Base-by-base conservation (phyloP, 768 basidiomycete species). In the Boletus rubescentipes region DNA sequence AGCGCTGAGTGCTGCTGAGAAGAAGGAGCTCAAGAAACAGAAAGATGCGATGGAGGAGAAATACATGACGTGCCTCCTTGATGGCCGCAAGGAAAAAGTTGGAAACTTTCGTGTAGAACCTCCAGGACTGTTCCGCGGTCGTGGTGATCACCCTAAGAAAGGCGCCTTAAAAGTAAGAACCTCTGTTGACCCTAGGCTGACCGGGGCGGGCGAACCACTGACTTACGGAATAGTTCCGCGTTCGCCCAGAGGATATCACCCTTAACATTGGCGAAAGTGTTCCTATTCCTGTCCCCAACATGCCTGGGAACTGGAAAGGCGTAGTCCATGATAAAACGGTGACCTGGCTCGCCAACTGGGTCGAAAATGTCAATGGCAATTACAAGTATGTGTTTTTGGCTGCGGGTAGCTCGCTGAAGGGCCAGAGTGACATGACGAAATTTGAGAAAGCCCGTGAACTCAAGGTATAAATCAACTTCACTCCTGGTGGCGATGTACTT, bases 261-360 rank as follows among this genome's bases (percentile, higher is more conserved):
- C 73, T 99, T 68, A 99, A 99, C 73, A 94, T 99, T 53, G 95
- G 91, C 18, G 77, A 86, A 62, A 81, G 79, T 43, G 80, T 79
- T 1, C 80, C 85, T 2, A 74, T 89, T 29, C 97, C 97, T 1
- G 72, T 81, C n/a, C 93, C 97, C 5, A 98, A 97, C 60, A 85
- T 89, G 67, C 86, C 93, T 18, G 96, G 97, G 40, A 81, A 84
- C 39, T 99, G 97, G 97, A 93, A 91, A 69, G 77, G 79, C 4
- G 77, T 97, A 20, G 79, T 84, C 11, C 92, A 98, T 66, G 95
- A 98, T 67, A 87, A 95, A 61, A 98, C 93, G 3, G 97, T 98
- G 26, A 98, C 97, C 12, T 99, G 97, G 97, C 80, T 99, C 44
- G 97, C 97, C 5, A 95, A 90, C 51, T 99, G 97, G 97, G 94